phyloP scores from a whole-genome alignment of 768 basidiomycete genomes.

The Lyophyllum atratum region DNA sequence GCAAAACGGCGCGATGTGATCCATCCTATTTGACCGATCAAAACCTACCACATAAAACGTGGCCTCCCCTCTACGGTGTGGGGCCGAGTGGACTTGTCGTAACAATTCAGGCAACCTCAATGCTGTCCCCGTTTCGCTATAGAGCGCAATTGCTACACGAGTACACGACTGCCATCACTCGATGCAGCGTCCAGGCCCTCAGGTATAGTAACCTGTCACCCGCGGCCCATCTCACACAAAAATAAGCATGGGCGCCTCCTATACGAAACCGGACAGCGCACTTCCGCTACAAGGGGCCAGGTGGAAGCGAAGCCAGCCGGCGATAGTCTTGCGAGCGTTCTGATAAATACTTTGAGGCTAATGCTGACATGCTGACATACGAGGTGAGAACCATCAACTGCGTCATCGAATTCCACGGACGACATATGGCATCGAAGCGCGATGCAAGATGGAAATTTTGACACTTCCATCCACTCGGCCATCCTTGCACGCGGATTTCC shows the following conservation, averaged over 20 bases:
- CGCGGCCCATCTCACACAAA: background rate
- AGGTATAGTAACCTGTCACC: background rate
- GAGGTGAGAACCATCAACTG: background rate
- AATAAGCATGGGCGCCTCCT: too few relatives aligned
- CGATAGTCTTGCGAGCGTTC: too few relatives aligned
- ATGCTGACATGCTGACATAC: background rate
- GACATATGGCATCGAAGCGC: slow-evolving; percentile 3
- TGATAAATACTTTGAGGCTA: too few relatives aligned
- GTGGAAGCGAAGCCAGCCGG: background rate
- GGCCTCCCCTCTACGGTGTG: background rate
- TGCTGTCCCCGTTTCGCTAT: too few relatives aligned
- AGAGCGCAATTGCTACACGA: too few relatives aligned
- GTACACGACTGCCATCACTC: too few relatives aligned
- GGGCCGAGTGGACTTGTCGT: background rate
- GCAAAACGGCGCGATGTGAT: background rate
- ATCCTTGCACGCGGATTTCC: background rate
- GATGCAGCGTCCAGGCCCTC: too few relatives aligned
- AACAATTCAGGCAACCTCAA: background rate
- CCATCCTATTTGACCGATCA: background rate
- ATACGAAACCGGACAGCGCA: background rate
- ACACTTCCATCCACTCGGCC: background rate
- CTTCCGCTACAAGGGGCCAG: background rate
- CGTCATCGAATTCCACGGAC: background rate
- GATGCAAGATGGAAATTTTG: background rate
- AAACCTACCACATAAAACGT: background rate